phyloP scores from a whole-genome alignment of 2,329 filamentous ascomycete species.

The Alternaria dauci region DNA sequence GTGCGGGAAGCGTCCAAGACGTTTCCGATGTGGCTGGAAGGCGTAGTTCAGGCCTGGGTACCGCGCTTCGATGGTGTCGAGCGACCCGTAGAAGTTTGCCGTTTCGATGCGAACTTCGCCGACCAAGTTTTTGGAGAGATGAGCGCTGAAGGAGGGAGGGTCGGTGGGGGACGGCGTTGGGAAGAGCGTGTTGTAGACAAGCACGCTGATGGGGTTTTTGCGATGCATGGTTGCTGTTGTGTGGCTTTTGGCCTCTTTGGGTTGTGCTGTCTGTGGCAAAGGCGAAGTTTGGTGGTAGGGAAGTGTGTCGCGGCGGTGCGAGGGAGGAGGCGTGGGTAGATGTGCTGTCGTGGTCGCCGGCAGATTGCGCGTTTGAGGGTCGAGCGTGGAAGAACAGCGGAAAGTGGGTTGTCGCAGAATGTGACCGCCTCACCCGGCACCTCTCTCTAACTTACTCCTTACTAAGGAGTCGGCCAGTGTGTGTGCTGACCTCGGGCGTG shows the following conservation, averaged over 20 bases:
- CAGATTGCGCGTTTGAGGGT: constrained; percentile 9
- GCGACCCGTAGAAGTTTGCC: constrained; percentile 78
- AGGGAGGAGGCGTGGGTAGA: neutral
- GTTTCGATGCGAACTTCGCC: constrained; percentile 82
- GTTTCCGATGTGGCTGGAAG: constrained; percentile 74
- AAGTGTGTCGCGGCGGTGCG: constrained; percentile 8
- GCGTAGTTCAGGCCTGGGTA: constrained; percentile 84
- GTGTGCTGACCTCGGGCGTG: constrained; percentile 33
- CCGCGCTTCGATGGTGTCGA: constrained; percentile 80
- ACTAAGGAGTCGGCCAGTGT: constrained; percentile 6
- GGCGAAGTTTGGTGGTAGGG: constrained; percentile 7
- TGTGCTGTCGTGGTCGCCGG: constrained; percentile 9
- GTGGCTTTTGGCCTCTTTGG: neutral
- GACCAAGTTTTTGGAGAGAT: constrained; percentile 75
- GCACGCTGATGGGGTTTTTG: constrained; percentile 70
- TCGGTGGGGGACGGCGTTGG: constrained; percentile 72
- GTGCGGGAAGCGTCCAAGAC: constrained; percentile 79
- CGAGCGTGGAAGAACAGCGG: constrained; percentile 1
- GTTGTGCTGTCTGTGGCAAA: neutral
- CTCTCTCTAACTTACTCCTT: constrained; percentile 15
- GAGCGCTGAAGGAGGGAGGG: constrained; percentile 73
- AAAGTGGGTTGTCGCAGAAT: constrained; percentile 18
- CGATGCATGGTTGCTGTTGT: constrained; percentile 69
- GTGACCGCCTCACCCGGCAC: constrained; percentile 23
- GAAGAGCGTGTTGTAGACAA: constrained; percentile 79